Evolutionary conservation across 176 grass and related monocot genomes (phyloP), one percentile per base, ranked within the genome.

Genomic region (Carex parvula): DNA sequence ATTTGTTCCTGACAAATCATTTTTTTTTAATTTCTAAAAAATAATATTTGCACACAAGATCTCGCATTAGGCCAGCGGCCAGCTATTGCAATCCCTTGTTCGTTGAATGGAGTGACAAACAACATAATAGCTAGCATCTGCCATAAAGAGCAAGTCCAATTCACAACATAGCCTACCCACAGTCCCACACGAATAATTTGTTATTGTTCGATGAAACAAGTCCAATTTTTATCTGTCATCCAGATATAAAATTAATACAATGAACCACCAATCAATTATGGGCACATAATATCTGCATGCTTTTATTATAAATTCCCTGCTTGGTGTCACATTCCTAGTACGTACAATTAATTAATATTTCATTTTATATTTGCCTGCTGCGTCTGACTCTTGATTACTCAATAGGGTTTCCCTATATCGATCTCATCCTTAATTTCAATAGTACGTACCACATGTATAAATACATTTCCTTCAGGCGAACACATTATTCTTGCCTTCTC

Each of bases 381-480:
- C 11, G 11, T 26, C n/a, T 50, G 42, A 10, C 15, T 73, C n/a
- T 50, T 50, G 42, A 69, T 69, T 73, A 46, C 42, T 4, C 42
- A 52, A 52, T 15, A 75, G 44, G 9, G 20, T 75, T 53, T 75
- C 20, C 10, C 44, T 53, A 54, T 50, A 56, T 56, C 22, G 22
- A 77, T 77, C 24, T 33, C 18, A 41, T 63, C 42, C 30, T 29
- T 26, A 26, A 26, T 26, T 82, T 66, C 41, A 50, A 67, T 82
- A 46, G 60, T 63, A 60, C 42, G 60, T 63, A 60, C 42, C 8
- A 66, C 55, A 64, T 81, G 32, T 64, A 81, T 82, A 82, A 20
- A 83, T 68, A 17, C 62, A 30, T 50, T 66, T 46, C 35, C 80
- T 48, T 35, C 41, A 30, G 8, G 14, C 54, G 1, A 75, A 75